Conservation (phyloP, 768 basidiomycete species). For the Psilocybe cubensis region DNA sequence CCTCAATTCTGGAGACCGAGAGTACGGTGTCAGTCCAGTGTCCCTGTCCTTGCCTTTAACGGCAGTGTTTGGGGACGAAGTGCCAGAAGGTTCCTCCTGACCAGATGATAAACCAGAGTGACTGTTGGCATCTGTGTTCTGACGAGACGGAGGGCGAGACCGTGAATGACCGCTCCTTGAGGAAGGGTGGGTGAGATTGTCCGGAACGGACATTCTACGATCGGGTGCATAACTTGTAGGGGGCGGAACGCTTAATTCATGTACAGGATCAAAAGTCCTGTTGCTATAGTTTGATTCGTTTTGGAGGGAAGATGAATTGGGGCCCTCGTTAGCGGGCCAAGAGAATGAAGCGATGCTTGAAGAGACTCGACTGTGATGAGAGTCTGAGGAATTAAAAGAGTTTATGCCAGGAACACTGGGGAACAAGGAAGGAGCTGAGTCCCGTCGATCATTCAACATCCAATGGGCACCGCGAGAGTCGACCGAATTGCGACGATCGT, state of each 20-base stretch:
- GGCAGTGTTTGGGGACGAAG: slow-evolving; percentile 38
- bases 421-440: slow-evolving; percentile 73
- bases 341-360: slow-evolving; percentile 71
- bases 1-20: slow-evolving; percentile 91
- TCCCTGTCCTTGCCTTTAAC: slow-evolving; percentile 47
- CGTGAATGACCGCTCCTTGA: slow-evolving; percentile 63
- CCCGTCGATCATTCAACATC: slow-evolving; percentile 72
- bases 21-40: slow-evolving; percentile 77
- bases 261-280: slow-evolving; percentile 53
- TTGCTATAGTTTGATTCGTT: slow-evolving; percentile 49
- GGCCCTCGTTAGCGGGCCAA: slow-evolving; percentile 58
- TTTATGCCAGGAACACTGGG: slow-evolving; percentile 58
- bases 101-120: slow-evolving; percentile 42
- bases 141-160: slow-evolving; percentile 75
- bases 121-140: slow-evolving; percentile 41
- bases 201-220: slow-evolving; percentile 79
- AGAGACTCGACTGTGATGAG: slow-evolving; percentile 62
- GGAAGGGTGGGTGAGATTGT: slow-evolving; percentile 48
- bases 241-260: slow-evolving; percentile 55
- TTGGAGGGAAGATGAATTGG: slow-evolving; percentile 39
- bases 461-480: slow-evolving; percentile 66
- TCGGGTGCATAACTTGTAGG: slow-evolving; percentile 63
- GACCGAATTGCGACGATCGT: slow-evolving; percentile 78
- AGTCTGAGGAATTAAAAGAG: slow-evolving; percentile 54
- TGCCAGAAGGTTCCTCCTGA: slow-evolving; percentile 48